These are phyloP conservation scores for Esteya vermicola DNA, from an alignment of 2,329 filamentous ascomycete species.

Conservation along the genomic window DNA sequence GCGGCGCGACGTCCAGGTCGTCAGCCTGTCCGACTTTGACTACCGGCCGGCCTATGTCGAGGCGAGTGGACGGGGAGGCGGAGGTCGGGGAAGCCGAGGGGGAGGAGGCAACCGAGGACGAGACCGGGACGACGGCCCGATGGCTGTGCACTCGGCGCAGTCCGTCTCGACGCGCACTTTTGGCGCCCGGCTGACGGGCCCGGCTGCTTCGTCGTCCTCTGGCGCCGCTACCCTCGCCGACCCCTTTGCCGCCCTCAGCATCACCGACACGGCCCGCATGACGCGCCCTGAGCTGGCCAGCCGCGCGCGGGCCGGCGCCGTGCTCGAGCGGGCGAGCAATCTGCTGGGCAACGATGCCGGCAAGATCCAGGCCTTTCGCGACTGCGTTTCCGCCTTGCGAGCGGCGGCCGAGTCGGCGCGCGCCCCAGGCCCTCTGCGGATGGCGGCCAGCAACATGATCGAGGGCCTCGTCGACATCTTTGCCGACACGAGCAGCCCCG, in stretches of 20 bases:
- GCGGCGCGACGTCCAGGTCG: conserved; percentile 65
- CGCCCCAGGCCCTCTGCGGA: no score
- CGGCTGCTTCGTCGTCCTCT: conserved; percentile 15
- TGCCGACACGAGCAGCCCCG: conserved; percentile 46
- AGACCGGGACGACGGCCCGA: conserved; percentile 69
- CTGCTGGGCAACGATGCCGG: conserved; percentile 62
- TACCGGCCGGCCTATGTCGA: conserved; percentile 55
- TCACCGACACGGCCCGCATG: conserved; percentile 36
- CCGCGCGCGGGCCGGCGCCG: conserved; percentile 63
- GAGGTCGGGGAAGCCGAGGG: conserved; percentile 26
- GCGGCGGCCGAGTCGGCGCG: no score
- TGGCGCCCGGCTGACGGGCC: conserved; percentile 61
- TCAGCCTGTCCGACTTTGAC: conserved; percentile 81
- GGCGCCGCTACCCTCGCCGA: conserved; percentile 10
- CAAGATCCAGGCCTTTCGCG: conserved; percentile 68
- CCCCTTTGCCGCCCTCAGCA: conserved; percentile 34
- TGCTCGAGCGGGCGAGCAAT: conserved; percentile 71
- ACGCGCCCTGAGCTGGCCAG: conserved; percentile 71
- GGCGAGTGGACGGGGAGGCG: conserved; percentile 25
- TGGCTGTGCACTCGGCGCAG: conserved; percentile 81
- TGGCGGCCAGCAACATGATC: conserved; percentile 63
- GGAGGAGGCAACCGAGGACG: conserved; percentile 46
- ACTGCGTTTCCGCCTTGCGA: conserved; percentile 65
- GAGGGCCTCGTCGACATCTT: conserved; percentile 82
- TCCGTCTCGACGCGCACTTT: conserved; percentile 69